Evolutionary conservation across 768 basidiomycete genomes (phyloP), one percentile per base, ranked within the genome.

Genomic region (Clavulina sp.): DNA sequence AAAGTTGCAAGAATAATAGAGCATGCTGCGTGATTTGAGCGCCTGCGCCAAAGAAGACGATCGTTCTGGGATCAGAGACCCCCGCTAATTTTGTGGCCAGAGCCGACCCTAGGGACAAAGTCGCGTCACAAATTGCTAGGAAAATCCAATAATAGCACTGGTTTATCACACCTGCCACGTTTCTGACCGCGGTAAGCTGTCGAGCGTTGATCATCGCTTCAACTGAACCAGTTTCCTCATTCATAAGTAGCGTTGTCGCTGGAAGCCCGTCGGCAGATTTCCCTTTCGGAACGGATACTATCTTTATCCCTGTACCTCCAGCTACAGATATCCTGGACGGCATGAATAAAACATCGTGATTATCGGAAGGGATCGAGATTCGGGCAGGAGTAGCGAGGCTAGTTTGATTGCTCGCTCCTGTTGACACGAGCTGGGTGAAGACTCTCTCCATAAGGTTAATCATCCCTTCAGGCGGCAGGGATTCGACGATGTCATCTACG

Each of bases 191-290:
- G 1, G 89, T 92, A 58, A 92, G 65, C 34, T 69, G 70, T 28
- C 79, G 68, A 1, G 88, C 81, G 60, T 92, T 92, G 19, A 93
- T 65, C 31, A 92, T 65, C 0, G 82, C 86, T 55, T 73, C 80
- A n/a, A 80, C 72, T 0, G 67, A 65, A 1, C 88, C 88, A 0
- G 74, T 78, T 1, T 54, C 58, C 56, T 86, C 82, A 59, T 91
- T 78, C 6, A 93, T 59, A 2, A 91, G 72, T 38, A 88, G 61
- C 0, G 84, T 92, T 0, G 78, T 79, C 0, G 73, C 87, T 4
- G 87, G 83, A 19, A 93, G 60, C 0, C 89, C 88, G 2, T 67
- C 56, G 9, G 43, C 59, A 41, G 71, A 71, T 1, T 60, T 68
- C 1, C 63, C 50, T 2, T 64, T 67, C 0, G 88, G 88, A 1